Evolutionary conservation across 176 grass and related monocot species (phyloP).

Genomic region (Rhynchospora pubera): DNA sequence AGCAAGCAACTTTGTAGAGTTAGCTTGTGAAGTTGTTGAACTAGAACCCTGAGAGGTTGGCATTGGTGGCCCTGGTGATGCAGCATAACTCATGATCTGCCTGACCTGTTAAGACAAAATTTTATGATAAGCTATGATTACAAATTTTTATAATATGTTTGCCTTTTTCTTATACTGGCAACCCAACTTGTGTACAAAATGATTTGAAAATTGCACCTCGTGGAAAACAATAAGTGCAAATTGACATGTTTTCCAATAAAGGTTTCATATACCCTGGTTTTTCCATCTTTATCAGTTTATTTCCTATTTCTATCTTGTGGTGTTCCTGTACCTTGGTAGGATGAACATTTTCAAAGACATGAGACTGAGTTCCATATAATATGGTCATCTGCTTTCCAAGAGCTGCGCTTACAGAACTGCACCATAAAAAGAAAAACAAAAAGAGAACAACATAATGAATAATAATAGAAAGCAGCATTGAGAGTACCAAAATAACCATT

Average conservation of each 20-base stretch:
- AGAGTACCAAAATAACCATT: not conserved
- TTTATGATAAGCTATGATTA: not conserved
- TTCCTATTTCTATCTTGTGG: not conserved
- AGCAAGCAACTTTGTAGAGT: slow-evolving; percentile 2
- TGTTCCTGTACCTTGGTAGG: slow-evolving; percentile 1
- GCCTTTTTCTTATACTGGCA: not conserved
- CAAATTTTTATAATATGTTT: not conserved
- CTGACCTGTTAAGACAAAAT: not conserved
- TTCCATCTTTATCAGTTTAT: not conserved
- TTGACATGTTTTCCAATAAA: not conserved
- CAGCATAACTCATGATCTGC: not conserved
- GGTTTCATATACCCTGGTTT: not conserved
- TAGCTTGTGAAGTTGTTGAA: slow-evolving; percentile 9
- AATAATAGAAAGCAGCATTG: not conserved
- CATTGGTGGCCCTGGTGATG: not conserved
- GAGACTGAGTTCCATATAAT: slow-evolving; percentile 14
- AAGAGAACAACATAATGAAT: not conserved
- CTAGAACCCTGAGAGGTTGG: not conserved
- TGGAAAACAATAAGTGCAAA: not conserved
- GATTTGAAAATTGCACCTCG: not conserved
- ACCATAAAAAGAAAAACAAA: not conserved
- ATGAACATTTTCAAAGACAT: slow-evolving; percentile 13
- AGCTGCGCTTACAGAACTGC: not conserved
- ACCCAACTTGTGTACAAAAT: not conserved
- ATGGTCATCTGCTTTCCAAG: slow-evolving; percentile 8